phyloP scores from a whole-genome alignment of 305 asterid species.

The Solanum hybrid region DNA sequence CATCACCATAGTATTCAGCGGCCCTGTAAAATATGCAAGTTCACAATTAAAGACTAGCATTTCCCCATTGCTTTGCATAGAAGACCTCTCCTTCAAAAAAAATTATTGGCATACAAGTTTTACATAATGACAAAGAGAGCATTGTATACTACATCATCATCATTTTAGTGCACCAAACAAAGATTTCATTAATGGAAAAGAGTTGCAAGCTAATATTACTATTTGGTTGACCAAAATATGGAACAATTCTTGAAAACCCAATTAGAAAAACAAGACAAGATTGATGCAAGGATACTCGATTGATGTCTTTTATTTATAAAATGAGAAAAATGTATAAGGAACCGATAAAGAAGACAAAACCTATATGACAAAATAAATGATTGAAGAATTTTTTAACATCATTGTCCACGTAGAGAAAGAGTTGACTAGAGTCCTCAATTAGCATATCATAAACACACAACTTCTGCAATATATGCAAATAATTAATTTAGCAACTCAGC shows the following conservation, averaged over 20 bases:
- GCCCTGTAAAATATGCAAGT: conserved; percentile 35
- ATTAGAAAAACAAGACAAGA: neutral
- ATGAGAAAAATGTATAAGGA: neutral
- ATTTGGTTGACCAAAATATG: neutral
- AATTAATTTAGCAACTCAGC: neutral
- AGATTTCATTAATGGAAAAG: neutral
- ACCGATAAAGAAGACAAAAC: neutral
- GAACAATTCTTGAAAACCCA: neutral
- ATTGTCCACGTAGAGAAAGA: neutral
- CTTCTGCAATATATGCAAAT: neutral
- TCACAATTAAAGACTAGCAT: neutral
- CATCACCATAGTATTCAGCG: conserved; percentile 61
- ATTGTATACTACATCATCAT: neutral
- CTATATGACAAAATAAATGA: neutral
- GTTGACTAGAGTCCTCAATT: neutral
- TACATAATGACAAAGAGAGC: neutral
- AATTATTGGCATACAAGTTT: neutral
- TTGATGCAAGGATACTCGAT: neutral
- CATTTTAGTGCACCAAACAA: neutral
- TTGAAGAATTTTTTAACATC: neutral
- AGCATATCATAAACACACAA: neutral
- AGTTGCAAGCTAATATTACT: neutral
- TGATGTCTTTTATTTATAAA: neutral
- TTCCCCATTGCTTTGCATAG: neutral
- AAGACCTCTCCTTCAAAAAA: neutral